Evolutionary conservation across 257 asterid genomes (phyloP), one percentile per base, ranked within the genome.

Genomic region (Solanum sitiens): DNA sequence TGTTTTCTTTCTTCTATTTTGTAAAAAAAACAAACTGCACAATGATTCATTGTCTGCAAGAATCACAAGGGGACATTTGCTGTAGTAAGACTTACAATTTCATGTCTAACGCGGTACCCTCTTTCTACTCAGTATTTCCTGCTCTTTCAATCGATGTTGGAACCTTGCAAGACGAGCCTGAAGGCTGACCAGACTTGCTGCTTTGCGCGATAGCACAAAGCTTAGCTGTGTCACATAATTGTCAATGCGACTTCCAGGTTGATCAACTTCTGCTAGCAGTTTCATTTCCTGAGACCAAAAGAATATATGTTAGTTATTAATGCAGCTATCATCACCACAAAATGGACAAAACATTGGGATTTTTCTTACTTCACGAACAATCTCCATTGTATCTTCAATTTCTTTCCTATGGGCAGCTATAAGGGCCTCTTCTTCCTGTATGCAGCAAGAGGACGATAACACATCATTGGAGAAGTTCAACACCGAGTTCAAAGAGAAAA

Each of bases 351-450:
- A 25, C 20, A 77, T 42, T n/a, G 63, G 2, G 3, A 23, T 18
- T 90, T 39, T 27, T 88, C 93, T 91, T 91, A 94, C 99, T 90
- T 97, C 99, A 84, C 99, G 98, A 89, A 97, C 99, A 86, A 96
- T 97, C 94, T 97, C 99, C 99, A 97, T 95, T 77, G 99, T 97
- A 88, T 97, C 99, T 92, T 96, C 99, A 35, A 97, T 96, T 94
- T 96, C 98, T 90, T 95, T 97, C 71, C 99, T 92, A 83, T 97
- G 99, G 73, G 99, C 98, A 73, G 98, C 96, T 90, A 95, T 93
- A 82, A 97, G 97, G 86, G 99, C 95, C 90, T 94, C 99, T 88
- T 97, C 99, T 89, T 97, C 99, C 99, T 97, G 87, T 80, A 88
- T 37, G 85, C 77, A 70, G 83, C 87, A 87, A 27, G 33, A 83